Percentiles rank a stretch among this genome's conserved stretches.
phyloP scores from a whole-genome alignment of 257 asterid species.

The Nicotiana tomentosiformis region DNA sequence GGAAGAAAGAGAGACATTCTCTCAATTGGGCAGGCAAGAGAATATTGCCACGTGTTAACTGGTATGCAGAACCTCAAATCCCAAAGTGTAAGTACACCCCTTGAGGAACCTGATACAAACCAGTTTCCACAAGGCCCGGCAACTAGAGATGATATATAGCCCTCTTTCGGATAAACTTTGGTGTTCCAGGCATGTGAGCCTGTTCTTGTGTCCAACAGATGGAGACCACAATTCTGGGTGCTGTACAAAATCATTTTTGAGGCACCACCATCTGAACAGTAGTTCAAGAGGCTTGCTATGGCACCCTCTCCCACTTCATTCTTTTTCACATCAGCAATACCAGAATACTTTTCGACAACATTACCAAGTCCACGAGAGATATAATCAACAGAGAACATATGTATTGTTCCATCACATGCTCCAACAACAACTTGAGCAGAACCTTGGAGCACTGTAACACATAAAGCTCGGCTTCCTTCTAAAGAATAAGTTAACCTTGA shows the following conservation, averaged over 20 bases:
- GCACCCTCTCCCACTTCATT: slow-evolving; percentile 76
- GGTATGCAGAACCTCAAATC: slow-evolving; percentile 97
- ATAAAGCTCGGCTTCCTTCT: slow-evolving; percentile 82
- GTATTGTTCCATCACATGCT: slow-evolving; percentile 86
- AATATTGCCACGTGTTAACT: slow-evolving; percentile 89
- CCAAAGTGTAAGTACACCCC: slow-evolving; percentile 97
- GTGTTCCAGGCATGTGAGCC: slow-evolving; percentile 72
- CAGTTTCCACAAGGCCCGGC: slow-evolving; percentile 97
- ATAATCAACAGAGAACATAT: slow-evolving; percentile 87
- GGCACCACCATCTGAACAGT: slow-evolving; percentile 60
- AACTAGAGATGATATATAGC: slow-evolving; percentile 77
- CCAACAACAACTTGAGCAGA: slow-evolving; percentile 84
- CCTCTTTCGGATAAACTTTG: slow-evolving; percentile 80
- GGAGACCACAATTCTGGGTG: slow-evolving; percentile 88
- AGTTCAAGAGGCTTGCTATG: slow-evolving; percentile 73
- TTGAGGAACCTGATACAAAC: slow-evolving; percentile 97
- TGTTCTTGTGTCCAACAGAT: slow-evolving; percentile 86
- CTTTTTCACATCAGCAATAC: slow-evolving; percentile 77
- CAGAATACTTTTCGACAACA: slow-evolving; percentile 92
- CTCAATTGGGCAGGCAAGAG: slow-evolving; percentile 78
- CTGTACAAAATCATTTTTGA: slow-evolving; percentile 74
- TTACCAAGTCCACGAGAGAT: slow-evolving; percentile 89
- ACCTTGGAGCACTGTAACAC: slow-evolving; percentile 80
- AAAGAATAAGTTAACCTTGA: slow-evolving; percentile 88
- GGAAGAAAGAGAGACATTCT: slow-evolving; percentile 92